phyloP scores from a whole-genome alignment of 768 basidiomycete species.

The Omphalotus guepiniiformis region DNA sequence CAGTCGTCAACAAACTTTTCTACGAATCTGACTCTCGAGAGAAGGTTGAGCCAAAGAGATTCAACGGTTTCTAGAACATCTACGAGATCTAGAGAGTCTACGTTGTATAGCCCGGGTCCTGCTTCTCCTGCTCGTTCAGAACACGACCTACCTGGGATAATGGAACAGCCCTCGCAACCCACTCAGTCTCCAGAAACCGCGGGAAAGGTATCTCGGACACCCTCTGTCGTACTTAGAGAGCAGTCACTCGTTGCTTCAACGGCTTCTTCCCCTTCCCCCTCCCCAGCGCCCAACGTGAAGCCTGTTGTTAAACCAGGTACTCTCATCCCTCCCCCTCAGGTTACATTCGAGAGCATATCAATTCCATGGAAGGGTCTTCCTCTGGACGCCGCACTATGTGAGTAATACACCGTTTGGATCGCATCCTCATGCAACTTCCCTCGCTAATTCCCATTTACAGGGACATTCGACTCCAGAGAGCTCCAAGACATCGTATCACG shows the following conservation, averaged over 20 bases:
- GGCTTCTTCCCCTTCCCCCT: background rate
- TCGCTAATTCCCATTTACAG: background rate
- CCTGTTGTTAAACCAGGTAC: constrained; percentile 15
- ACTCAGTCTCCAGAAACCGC: background rate
- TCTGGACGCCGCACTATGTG: constrained; percentile 62
- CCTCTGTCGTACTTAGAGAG: constrained; percentile 1
- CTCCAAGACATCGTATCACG: constrained; percentile 70
- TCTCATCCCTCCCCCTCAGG: constrained; percentile 43
- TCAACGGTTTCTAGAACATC: constrained; percentile 3
- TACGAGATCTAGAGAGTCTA: constrained; percentile 4
- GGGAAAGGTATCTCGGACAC: background rate
- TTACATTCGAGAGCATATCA: constrained; percentile 55
- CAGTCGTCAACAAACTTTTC: background rate
- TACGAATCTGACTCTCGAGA: background rate
- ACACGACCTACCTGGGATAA: background rate
- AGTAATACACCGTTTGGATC: constrained; percentile 14
- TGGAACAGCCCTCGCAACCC: background rate
- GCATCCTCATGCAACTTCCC: background rate
- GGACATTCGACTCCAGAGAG: constrained; percentile 6
- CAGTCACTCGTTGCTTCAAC: constrained; percentile 2
- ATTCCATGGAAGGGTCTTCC: constrained; percentile 66
- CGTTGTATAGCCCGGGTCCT: constrained; percentile 7
- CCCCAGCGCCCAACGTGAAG: background rate
- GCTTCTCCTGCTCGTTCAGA: constrained; percentile 2
- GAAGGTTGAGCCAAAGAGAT: background rate